Percentiles rank a stretch among this genome's conserved stretches.
These are phyloP conservation scores for Hypoxylon sp. DNA, from an alignment of 2,329 filamentous ascomycete genomes.

Conservation along the genomic window DNA sequence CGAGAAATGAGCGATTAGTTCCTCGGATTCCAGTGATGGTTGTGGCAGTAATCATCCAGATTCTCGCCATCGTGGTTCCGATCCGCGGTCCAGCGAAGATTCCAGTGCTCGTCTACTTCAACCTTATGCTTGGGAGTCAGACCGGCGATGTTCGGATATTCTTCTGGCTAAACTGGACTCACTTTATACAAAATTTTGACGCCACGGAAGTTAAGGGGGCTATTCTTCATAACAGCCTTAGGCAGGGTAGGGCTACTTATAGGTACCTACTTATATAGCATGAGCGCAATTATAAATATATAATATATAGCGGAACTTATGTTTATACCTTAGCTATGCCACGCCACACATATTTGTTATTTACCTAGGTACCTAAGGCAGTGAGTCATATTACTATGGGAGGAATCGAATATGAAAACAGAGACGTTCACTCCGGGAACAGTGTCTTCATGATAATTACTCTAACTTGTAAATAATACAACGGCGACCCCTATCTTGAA, in stretches of 20 bases:
- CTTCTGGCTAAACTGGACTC: neutral
- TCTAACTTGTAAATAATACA: too few relatives aligned
- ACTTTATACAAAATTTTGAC: neutral
- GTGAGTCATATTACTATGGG: too few relatives aligned
- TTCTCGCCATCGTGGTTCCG: too few relatives aligned
- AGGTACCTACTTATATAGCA: neutral
- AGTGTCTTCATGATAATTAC: neutral
- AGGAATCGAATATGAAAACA: too few relatives aligned
- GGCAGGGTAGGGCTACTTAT: neutral
- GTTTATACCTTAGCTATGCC: too few relatives aligned
- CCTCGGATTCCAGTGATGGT: neutral
- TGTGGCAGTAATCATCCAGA: neutral
- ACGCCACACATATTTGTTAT: too few relatives aligned
- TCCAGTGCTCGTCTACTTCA: neutral
- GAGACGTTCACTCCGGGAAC: neutral
- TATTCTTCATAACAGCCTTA: neutral
- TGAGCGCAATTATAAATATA: neutral
- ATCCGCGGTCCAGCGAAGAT: neutral
- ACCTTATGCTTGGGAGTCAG: neutral
- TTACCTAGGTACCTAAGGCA: neutral
- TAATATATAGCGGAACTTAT: slow-evolving; percentile 5
- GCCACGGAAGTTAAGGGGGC: neutral
- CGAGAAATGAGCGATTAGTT: neutral
- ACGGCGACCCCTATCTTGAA: too few relatives aligned
- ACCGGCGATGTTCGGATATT: neutral